These are phyloP conservation scores for Leccinellum rugosiceps DNA, from an alignment of 768 basidiomycete species.

Conservation along the genomic window DNA sequence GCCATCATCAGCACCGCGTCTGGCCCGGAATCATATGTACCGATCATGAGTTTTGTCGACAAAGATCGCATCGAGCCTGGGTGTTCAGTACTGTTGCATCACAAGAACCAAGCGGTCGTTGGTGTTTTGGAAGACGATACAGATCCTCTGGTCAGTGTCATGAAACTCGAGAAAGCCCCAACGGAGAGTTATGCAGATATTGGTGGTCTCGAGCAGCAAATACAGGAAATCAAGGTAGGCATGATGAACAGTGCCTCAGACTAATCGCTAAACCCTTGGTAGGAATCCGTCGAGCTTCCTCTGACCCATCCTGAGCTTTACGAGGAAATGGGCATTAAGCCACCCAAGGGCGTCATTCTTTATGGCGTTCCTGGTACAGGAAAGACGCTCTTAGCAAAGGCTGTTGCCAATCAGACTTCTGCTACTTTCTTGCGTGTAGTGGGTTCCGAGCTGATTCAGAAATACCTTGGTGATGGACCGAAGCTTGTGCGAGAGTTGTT, in stretches of 20 bases:
- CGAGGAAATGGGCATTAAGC: constrained; percentile 99
- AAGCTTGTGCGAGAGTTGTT: constrained; percentile 97
- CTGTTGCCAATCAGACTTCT: constrained; percentile 97
- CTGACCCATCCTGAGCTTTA: constrained; percentile 97
- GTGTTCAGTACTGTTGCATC: constrained; percentile 91
- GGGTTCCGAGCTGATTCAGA: constrained; percentile 97
- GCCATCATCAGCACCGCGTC: constrained; percentile 96
- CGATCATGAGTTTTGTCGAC: constrained; percentile 97
- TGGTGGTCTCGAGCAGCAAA: constrained; percentile 94
- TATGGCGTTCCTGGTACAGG: constrained; percentile 99
- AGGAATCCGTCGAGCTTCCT: constrained; percentile 98
- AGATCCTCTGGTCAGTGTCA: constrained; percentile 95
- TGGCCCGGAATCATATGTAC: constrained; percentile 95
- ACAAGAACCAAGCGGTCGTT: constrained; percentile 93
- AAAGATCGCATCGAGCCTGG: constrained; percentile 96
- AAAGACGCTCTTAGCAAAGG: constrained; percentile 96
- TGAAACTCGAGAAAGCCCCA: constrained; percentile 99
- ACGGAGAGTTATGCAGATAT: constrained; percentile 99
- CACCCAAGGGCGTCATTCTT: constrained; percentile 99
- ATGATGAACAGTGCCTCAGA: not conserved
- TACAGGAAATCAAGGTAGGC: constrained; percentile 95
- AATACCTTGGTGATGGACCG: constrained; percentile 97
- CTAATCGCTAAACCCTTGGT: not conserved
- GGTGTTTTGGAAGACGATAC: constrained; percentile 95
- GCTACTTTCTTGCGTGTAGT: constrained; percentile 97